Percentiles rank a stretch among this genome's conserved stretches.
These are phyloP conservation scores for Paramecium biaurelia DNA, from an alignment of 73 alveolate species.

Conservation along the genomic window DNA sequence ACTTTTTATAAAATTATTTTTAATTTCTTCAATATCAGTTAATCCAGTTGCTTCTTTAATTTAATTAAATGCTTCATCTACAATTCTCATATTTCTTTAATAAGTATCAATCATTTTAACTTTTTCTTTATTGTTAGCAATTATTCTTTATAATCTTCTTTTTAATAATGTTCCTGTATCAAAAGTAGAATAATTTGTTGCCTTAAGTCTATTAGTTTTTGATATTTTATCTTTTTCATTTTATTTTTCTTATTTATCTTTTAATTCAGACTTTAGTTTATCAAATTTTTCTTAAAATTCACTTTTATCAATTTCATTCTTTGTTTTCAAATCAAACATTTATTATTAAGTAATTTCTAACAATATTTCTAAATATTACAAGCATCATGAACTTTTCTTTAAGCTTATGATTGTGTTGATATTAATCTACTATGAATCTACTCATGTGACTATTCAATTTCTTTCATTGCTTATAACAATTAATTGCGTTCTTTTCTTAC, in stretches of 20 bases:
- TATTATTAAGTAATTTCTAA: not conserved
- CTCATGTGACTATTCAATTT: conserved; percentile 4
- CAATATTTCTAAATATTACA: not conserved
- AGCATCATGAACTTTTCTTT: not conserved
- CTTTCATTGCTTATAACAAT: conserved; percentile 16
- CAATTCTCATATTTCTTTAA: conserved; percentile 60
- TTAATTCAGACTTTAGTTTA: conserved; percentile 36
- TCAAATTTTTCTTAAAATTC: conserved; percentile 39
- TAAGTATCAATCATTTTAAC: conserved; percentile 58
- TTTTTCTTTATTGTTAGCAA: conserved; percentile 59
- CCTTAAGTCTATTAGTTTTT: conserved; percentile 16
- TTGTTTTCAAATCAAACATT: not conserved
- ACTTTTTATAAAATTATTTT: conserved; percentile 52
- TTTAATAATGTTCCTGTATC: conserved; percentile 54
- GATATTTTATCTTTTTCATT: conserved; percentile 29
- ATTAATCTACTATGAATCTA: conserved; percentile 17
- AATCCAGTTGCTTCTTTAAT: conserved; percentile 66
- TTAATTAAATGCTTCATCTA: conserved; percentile 63
- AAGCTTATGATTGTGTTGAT: not conserved
- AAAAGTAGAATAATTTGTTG: conserved; percentile 16
- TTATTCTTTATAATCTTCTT: conserved; percentile 62
- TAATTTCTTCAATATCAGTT: conserved; percentile 58
- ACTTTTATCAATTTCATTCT: conserved; percentile 53
- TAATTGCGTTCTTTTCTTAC: not conserved
- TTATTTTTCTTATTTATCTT: conserved; percentile 17